Base-by-base conservation (phyloP, 192 early-diverging fungal species). In the Umbelopsis vinacea region DNA sequence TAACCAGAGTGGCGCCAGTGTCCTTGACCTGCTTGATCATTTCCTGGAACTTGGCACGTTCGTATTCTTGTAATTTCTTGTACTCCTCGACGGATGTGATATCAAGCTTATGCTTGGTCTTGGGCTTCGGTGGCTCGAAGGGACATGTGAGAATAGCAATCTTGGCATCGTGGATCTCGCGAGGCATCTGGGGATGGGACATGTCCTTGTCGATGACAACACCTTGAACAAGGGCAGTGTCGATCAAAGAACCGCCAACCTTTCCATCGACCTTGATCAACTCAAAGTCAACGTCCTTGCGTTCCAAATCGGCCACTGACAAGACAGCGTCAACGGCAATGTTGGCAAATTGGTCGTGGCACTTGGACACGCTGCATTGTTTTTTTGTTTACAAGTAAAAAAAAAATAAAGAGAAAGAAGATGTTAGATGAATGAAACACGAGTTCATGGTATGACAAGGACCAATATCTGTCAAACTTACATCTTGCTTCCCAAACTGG, bases 181-280 rank as follows among this genome's bases (percentile, higher is more conserved):
- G 95, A 40, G 95, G 95, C 98, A 99, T 99, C 86, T 99, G 98
- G 45, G 97, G 97, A 81, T 99, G 98, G 38, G 97, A 97, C 84
- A 99, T 95, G 81, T 99, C 98, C 88, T 99, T 99, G 85, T 99
- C 98, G 33, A 99, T 89, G n/a, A 99, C 92, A 74, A 99, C 96
- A 75, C 98, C 98, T 75, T 92, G 90, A 11, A 99, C 97, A 45
- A 99, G 84, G 71, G 91, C 81, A 63, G 97, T 95, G 76, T 99
- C 97, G 37, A 87, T 88, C 71, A 99, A 82, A 57, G 97, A 97
- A 24, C 97, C 98, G 72, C 98, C 98, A 54, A 98, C 91, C 80
- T 98, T 97, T 75, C 98, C 97, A 77, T 99, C 98, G 52, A 99
- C 88, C 87, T 99, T 99, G 88, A 99, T 99, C 79, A 99, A 86